These are phyloP conservation scores for Gymnopilus dilepis DNA, from an alignment of 768 basidiomycete genomes.

Conservation along the genomic window DNA sequence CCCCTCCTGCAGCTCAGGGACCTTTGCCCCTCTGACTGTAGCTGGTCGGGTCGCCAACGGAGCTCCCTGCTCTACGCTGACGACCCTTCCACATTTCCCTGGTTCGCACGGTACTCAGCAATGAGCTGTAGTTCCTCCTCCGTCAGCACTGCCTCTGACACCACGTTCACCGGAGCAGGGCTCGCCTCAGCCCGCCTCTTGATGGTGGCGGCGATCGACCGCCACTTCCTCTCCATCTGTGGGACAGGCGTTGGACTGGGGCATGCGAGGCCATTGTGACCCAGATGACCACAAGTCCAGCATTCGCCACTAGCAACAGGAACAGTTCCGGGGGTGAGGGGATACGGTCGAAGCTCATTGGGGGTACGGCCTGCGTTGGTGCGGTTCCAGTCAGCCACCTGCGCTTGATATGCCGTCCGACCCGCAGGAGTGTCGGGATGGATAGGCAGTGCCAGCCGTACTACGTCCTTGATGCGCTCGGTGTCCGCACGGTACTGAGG, in stretches of 20 bases:
- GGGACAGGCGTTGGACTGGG: slow-evolving; percentile 8
- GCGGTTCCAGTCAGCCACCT: slow-evolving; percentile 16
- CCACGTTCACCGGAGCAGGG: not conserved
- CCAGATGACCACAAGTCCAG: slow-evolving; percentile 25
- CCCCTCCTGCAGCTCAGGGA: slow-evolving; percentile 2
- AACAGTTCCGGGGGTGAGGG: slow-evolving; percentile 28
- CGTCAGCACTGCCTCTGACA: not conserved
- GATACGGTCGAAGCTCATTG: slow-evolving; percentile 23
- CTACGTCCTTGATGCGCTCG: slow-evolving; percentile 10
- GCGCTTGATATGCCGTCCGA: slow-evolving; percentile 10
- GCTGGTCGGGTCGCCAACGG: slow-evolving; percentile 15
- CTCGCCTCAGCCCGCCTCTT: not conserved
- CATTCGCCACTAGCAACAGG: slow-evolving; percentile 25
- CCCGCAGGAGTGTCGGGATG: slow-evolving; percentile 26
- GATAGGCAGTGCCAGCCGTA: not conserved
- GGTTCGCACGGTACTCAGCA: not conserved
- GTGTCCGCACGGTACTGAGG: slow-evolving; percentile 3
- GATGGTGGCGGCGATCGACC: slow-evolving; percentile 21
- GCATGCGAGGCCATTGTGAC: slow-evolving; percentile 17
- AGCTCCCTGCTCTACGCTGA: slow-evolving; percentile 18
- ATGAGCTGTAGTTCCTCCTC: not conserved
- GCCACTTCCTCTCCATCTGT: slow-evolving; percentile 21
- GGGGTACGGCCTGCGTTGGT: not conserved
- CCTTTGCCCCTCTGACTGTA: not conserved
- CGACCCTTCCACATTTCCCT: slow-evolving; percentile 31